A percentile compares a stretch with the other conserved stretches of the same genome.
These are phyloP conservation scores for Pseudocercospora cruenta DNA, from an alignment of 2,329 filamentous ascomycete genomes.

Conservation along the genomic window DNA sequence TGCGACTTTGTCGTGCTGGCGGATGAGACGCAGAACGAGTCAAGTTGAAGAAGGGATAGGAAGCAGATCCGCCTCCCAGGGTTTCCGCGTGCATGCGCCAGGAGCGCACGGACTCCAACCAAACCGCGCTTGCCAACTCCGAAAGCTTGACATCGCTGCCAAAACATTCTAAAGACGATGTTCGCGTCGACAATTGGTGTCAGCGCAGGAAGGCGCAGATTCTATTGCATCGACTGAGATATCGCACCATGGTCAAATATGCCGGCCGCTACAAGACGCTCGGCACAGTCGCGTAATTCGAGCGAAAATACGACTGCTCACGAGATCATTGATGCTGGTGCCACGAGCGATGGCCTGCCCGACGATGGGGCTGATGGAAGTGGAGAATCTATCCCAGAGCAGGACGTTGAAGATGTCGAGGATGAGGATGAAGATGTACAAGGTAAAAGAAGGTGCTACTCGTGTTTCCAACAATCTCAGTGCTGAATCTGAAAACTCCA, in stretches of 20 bases:
- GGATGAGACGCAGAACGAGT: slow-evolving; percentile 2
- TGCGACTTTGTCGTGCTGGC: background rate
- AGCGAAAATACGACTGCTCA: slow-evolving; percentile 11
- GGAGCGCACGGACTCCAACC: background rate
- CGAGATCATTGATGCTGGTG: slow-evolving; percentile 21
- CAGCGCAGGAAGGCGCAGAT: background rate
- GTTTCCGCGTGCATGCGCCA: background rate
- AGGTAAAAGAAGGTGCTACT: slow-evolving; percentile 12
- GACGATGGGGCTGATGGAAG: slow-evolving; percentile 13
- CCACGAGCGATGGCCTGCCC: slow-evolving; percentile 22
- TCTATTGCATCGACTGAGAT: no score
- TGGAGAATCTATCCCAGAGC: slow-evolving; percentile 29
- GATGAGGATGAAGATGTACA: slow-evolving; percentile 22
- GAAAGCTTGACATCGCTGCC: background rate
- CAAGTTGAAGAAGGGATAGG: background rate
- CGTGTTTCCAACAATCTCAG: background rate
- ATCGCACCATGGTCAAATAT: background rate
- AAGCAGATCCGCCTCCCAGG: no score
- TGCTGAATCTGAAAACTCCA: slow-evolving; percentile 12
- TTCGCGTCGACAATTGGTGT: background rate
- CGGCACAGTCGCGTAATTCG: slow-evolving; percentile 9
- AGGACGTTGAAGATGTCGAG: slow-evolving; percentile 27
- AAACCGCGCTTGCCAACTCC: background rate
- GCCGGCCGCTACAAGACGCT: slow-evolving; percentile 13
- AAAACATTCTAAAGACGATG: background rate